Conservation (phyloP, 1,139 yeast genomes). For the Hemisphaericaspora xylofermentans region DNA sequence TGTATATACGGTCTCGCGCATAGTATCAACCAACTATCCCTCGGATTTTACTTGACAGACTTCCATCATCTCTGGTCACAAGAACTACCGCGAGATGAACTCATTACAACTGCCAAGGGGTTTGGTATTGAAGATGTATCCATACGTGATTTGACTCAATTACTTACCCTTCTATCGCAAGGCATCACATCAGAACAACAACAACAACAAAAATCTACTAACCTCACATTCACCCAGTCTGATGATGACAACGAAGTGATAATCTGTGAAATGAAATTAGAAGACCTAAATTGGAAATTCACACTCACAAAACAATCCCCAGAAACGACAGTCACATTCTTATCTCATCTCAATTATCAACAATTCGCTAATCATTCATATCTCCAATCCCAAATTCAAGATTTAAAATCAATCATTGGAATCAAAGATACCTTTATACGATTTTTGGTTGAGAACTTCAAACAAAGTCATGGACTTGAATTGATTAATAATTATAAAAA, state of each 20-base stretch:
- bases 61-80: slow-evolving; percentile 31
- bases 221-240: slow-evolving; percentile 1
- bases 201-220: too few relatives aligned
- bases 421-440: slow-evolving; percentile 35
- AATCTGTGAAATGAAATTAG: slow-evolving; percentile 5
- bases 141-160: slow-evolving; percentile 11
- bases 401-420: slow-evolving; percentile 23
- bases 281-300: slow-evolving; percentile 25
- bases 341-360: slow-evolving; percentile 23
- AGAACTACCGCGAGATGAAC: slow-evolving; percentile 14
- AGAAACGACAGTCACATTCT: slow-evolving; percentile 15
- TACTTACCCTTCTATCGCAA: slow-evolving; percentile 8
- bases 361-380: slow-evolving; percentile 25
- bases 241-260: slow-evolving; percentile 1
- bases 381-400: slow-evolving; percentile 19
- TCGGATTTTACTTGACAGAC: slow-evolving; percentile 28
- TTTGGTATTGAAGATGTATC: slow-evolving; percentile 28
- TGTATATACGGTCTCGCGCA: slow-evolving; percentile 16
- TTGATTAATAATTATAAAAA: slow-evolving; percentile 28
- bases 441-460: slow-evolving; percentile 38
- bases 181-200: slow-evolving; percentile 2
- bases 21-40: slow-evolving; percentile 13
- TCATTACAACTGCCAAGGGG: slow-evolving; percentile 19
- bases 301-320: slow-evolving; percentile 12
- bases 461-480: slow-evolving; percentile 36